Percentiles rank a stretch among this genome's conserved stretches.
Evolutionary conservation across 495 filamentous ascomycete genomes (phyloP).

Genomic region (Xylaria intraflava): DNA sequence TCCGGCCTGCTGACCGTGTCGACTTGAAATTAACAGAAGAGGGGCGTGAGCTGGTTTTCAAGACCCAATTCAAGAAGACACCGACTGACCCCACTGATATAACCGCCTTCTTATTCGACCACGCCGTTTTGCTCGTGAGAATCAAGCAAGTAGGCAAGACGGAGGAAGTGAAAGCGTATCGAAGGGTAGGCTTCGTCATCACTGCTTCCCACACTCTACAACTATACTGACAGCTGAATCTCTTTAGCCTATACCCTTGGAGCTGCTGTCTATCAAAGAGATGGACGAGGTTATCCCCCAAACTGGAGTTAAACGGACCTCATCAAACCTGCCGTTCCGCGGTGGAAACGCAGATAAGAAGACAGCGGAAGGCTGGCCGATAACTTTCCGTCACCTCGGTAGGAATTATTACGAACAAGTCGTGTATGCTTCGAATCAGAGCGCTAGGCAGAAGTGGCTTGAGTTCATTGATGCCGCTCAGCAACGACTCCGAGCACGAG

Average conservation of each 20-base stretch:
- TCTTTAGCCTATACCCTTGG: conserved; percentile 77
- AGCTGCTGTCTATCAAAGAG: conserved; percentile 86
- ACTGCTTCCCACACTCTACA: background rate
- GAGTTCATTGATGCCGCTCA: conserved; percentile 92
- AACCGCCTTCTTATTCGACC: conserved; percentile 90
- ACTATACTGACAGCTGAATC: background rate
- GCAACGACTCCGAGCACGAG: conserved; percentile 71
- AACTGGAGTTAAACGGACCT: conserved; percentile 79
- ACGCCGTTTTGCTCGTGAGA: conserved; percentile 82
- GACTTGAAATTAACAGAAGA: conserved; percentile 95
- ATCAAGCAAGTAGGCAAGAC: conserved; percentile 84
- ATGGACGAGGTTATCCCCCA: conserved; percentile 93
- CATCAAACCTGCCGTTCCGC: conserved; percentile 75
- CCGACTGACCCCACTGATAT: conserved; percentile 84
- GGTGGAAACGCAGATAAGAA: conserved; percentile 37
- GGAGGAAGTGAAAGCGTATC: conserved; percentile 90
- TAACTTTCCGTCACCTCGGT: conserved; percentile 98
- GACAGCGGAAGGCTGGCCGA: conserved; percentile 76
- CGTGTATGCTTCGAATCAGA: conserved; percentile 76
- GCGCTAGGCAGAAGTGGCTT: conserved; percentile 86
- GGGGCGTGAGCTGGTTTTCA: conserved; percentile 84
- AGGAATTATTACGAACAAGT: conserved; percentile 91
- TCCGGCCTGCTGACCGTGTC: conserved; percentile 77
- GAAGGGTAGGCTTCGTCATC: conserved; percentile 47
- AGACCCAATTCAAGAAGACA: conserved; percentile 86